Evolutionary conservation across 2,329 filamentous ascomycete genomes (phyloP).

Genomic region (Aspergillus persii): DNA sequence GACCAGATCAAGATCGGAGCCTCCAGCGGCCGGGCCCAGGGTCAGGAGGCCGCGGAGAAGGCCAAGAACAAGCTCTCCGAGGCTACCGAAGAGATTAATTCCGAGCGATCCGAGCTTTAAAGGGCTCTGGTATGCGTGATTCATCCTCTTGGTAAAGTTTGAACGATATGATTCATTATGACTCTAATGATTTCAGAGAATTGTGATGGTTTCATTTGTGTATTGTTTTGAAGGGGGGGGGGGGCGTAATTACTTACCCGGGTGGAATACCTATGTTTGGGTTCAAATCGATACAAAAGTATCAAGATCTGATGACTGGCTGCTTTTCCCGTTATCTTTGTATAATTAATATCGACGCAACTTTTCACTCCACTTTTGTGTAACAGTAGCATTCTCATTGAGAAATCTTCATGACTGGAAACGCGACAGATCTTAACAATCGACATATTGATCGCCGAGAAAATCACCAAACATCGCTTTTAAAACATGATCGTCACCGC

Average conservation of each 20-base stretch:
- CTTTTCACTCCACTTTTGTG: not conserved
- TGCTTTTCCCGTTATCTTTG: not conserved
- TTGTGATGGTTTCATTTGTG: not conserved
- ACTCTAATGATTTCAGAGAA: not conserved
- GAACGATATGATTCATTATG: not conserved
- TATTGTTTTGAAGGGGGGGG: not conserved
- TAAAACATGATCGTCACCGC: not conserved
- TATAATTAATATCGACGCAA: not conserved
- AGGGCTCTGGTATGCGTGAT: not conserved
- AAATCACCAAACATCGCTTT: conserved; percentile 1
- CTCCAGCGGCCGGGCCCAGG: conserved; percentile 47
- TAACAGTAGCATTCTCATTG: not conserved
- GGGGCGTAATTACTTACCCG: not conserved
- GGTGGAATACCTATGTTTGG: not conserved
- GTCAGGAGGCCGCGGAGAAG: conserved; percentile 48
- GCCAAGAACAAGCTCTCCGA: conserved; percentile 48
- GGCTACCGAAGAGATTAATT: conserved; percentile 43
- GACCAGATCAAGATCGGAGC: conserved; percentile 51
- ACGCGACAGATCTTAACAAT: not conserved
- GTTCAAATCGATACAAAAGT: not conserved
- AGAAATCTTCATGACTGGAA: not conserved
- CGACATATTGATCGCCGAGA: not conserved
- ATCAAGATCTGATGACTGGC: not conserved
- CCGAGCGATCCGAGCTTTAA: conserved; percentile 35
- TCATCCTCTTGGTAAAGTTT: not conserved